Evolutionary conservation across 2,329 filamentous ascomycete species (phyloP).

Genomic region (Huntiella abstrusa): DNA sequence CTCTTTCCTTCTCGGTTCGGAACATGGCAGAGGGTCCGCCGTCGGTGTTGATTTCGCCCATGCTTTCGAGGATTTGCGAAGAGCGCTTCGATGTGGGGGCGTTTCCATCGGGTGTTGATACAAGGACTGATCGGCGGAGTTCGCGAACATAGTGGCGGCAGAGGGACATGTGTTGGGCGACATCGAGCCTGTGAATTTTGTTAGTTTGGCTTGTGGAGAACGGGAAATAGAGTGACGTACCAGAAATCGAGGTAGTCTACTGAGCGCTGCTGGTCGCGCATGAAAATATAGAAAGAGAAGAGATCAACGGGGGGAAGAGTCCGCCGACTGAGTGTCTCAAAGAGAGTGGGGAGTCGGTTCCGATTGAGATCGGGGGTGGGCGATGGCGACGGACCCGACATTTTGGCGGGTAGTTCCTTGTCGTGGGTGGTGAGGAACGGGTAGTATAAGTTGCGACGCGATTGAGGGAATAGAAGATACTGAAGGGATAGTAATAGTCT

Average conservation of each 20-base stretch:
- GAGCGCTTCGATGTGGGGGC: slow-evolving; percentile 62
- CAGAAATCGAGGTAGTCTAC: slow-evolving; percentile 98
- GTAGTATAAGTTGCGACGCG: too few species aligned
- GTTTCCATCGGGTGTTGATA: slow-evolving; percentile 81
- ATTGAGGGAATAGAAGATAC: too few species aligned
- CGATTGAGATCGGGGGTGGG: slow-evolving; percentile 43
- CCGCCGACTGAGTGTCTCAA: slow-evolving; percentile 83
- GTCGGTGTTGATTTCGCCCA: slow-evolving; percentile 46
- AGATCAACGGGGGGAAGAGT: slow-evolving; percentile 93
- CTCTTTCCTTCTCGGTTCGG: slow-evolving; percentile 50
- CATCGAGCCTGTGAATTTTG: slow-evolving; percentile 62
- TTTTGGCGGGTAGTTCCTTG: neutral
- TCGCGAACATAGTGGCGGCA: slow-evolving; percentile 95
- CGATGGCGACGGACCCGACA: slow-evolving; percentile 24
- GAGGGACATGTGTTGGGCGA: slow-evolving; percentile 95
- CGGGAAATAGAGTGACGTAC: slow-evolving; percentile 30
- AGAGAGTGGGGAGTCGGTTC: slow-evolving; percentile 81
- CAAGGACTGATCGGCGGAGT: slow-evolving; percentile 75
- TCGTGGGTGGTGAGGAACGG: too few species aligned
- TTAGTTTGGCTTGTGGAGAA: neutral
- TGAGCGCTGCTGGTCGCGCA: slow-evolving; percentile 94
- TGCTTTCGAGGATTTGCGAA: slow-evolving; percentile 55
- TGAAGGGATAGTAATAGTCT: too few species aligned
- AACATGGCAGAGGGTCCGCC: slow-evolving; percentile 44
- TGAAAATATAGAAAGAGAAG: slow-evolving; percentile 99